phyloP scores from a whole-genome alignment of 495 filamentous ascomycete species.

The Aspergillus funiculosus region DNA sequence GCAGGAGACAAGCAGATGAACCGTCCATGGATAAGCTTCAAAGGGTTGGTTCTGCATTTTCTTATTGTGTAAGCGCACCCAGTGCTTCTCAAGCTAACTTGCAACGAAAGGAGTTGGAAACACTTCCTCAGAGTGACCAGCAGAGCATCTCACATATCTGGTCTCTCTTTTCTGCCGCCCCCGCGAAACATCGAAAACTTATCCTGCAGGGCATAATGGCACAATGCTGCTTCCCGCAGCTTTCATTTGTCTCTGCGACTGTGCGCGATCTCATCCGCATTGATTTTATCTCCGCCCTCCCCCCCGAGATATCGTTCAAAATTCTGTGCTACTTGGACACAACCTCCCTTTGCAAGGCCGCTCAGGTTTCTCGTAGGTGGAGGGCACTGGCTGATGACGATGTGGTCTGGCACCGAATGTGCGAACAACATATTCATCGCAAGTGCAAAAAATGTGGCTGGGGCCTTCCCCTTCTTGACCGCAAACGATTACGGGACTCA shows the following conservation, averaged over 20 bases:
- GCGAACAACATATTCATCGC: slow-evolving; percentile 93
- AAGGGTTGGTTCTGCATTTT: slow-evolving; percentile 51
- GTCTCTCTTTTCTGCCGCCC: slow-evolving; percentile 95
- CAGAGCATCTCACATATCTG: slow-evolving; percentile 93
- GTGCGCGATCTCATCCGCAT: slow-evolving; percentile 91
- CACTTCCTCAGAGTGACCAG: slow-evolving; percentile 73
- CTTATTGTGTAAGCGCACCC: neutral
- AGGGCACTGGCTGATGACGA: slow-evolving; percentile 86
- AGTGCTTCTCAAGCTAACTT: slow-evolving; percentile 7
- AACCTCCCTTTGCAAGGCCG: slow-evolving; percentile 91
- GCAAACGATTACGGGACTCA: slow-evolving; percentile 78
- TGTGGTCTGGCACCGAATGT: slow-evolving; percentile 98
- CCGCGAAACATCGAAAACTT: slow-evolving; percentile 84
- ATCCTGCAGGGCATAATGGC: slow-evolving; percentile 94
- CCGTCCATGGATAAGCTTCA: slow-evolving; percentile 93
- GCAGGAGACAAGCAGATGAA: slow-evolving; percentile 84
- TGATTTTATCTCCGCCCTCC: slow-evolving; percentile 85
- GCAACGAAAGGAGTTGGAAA: slow-evolving; percentile 63
- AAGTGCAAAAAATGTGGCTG: slow-evolving; percentile 97
- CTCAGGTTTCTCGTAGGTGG: slow-evolving; percentile 90
- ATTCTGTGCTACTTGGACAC: slow-evolving; percentile 91
- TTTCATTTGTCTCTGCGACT: slow-evolving; percentile 81
- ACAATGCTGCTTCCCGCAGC: slow-evolving; percentile 94
- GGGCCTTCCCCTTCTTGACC: slow-evolving; percentile 84
- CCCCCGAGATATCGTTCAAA: slow-evolving; percentile 86